Conservation (phyloP, 331 rosid genomes). For the Malus hybrid region DNA sequence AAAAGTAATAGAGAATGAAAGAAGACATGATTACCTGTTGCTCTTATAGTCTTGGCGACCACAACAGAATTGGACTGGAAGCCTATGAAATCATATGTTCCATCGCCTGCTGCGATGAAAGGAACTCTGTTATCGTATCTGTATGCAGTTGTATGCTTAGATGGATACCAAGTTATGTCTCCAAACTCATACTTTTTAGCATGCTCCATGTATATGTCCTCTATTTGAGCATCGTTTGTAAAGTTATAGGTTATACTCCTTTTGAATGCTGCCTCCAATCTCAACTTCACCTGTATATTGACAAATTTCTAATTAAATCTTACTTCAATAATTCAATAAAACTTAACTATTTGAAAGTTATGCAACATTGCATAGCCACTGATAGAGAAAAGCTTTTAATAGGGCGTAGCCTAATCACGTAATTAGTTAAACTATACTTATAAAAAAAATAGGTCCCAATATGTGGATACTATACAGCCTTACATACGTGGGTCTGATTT, state of each 20-base stretch:
- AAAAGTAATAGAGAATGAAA: no score
- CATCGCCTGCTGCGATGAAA: slow-evolving; percentile 40
- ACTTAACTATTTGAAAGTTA: neutral
- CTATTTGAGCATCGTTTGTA: slow-evolving; percentile 33
- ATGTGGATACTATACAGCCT: no score
- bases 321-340: neutral
- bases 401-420: no score
- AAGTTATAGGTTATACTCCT: slow-evolving; percentile 54
- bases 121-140: slow-evolving; percentile 67
- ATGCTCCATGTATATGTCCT: slow-evolving; percentile 39
- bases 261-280: slow-evolving; percentile 55
- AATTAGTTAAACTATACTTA: no score
- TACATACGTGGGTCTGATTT: no score
- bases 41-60: slow-evolving; percentile 15
- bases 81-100: slow-evolving; percentile 51
- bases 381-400: no score
- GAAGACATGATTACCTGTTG: slow-evolving; percentile 25
- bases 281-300: slow-evolving; percentile 42
- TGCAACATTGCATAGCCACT: neutral
- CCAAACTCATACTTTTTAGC: slow-evolving; percentile 61
- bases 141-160: slow-evolving; percentile 45
- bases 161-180: slow-evolving; percentile 76
- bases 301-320: neutral
- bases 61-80: slow-evolving; percentile 45
- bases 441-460: no score